A percentile compares a stretch with the other conserved stretches of the same genome.
phyloP scores from a whole-genome alignment of 1,284 basidiomycete species.

The Athelia psychrophila region DNA sequence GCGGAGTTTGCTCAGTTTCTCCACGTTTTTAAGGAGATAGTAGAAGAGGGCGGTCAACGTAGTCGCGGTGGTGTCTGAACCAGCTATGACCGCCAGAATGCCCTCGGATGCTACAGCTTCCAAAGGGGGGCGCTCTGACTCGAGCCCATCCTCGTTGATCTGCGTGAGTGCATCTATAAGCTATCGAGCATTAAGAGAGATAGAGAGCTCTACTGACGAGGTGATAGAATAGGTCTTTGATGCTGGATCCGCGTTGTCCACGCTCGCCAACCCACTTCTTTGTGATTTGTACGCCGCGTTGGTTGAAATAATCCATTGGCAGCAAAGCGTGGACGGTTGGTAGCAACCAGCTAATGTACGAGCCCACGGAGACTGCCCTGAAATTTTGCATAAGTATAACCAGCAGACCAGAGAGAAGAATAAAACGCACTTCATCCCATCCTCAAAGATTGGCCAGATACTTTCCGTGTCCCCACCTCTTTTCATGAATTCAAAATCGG shows the following conservation, averaged over 20 bases:
- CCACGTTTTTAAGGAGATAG: constrained; percentile 7
- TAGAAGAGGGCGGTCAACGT: constrained; percentile 5
- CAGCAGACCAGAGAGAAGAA: background rate
- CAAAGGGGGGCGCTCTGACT: background rate
- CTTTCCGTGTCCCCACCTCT: background rate
- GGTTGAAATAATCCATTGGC: constrained; percentile 2
- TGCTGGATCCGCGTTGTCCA: constrained; percentile 6
- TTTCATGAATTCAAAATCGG: background rate
- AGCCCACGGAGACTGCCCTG: background rate
- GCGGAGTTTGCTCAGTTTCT: background rate
- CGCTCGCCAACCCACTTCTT: constrained; percentile 7
- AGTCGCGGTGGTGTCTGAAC: constrained; percentile 28
- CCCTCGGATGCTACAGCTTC: constrained; percentile 6
- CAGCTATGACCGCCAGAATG: constrained; percentile 16
- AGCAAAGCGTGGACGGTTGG: background rate
- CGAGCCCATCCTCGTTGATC: constrained; percentile 9
- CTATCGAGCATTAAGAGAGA: background rate
- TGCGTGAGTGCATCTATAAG: background rate
- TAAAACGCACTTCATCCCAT: background rate
- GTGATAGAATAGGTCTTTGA: constrained; percentile 26
- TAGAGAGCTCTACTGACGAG: constrained; percentile 17
- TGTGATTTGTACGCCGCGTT: constrained; percentile 2
- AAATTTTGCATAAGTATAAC: background rate
- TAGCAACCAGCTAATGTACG: background rate
- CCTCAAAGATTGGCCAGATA: background rate